Conservation (phyloP, 352 stramenopile species). For the Phytophthora sp. region DNA sequence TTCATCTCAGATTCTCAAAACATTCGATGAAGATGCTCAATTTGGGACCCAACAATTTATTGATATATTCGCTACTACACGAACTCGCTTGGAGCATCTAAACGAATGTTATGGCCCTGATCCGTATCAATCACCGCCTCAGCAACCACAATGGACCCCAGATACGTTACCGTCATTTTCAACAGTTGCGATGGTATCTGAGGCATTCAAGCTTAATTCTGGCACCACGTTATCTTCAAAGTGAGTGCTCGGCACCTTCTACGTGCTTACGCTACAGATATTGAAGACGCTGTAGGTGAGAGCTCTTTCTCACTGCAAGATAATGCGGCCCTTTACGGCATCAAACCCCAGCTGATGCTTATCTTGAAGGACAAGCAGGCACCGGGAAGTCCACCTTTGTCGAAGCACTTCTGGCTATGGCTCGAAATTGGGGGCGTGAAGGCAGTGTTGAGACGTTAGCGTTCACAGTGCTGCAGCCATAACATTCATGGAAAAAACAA, state of each 20-base stretch:
- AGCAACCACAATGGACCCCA: background rate
- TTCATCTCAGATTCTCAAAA: background rate
- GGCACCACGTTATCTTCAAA: background rate
- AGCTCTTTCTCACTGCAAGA: conserved; percentile 11
- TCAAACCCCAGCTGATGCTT: conserved; percentile 16
- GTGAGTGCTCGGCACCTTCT: background rate
- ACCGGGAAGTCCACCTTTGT: conserved; percentile 19
- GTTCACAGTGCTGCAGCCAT: conserved; percentile 1
- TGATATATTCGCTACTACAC: background rate
- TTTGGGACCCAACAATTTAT: conserved; percentile 22
- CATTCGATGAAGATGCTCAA: background rate
- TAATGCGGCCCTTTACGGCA: conserved; percentile 8
- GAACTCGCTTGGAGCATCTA: conserved; percentile 17
- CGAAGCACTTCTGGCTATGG: conserved; percentile 2
- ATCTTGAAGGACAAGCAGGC: conserved; percentile 12
- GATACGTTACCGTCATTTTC: background rate
- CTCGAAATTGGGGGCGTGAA: background rate
- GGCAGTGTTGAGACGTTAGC: conserved; percentile 14
- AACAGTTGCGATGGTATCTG: background rate
- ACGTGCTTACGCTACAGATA: background rate
- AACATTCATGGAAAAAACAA: conserved; percentile 27
- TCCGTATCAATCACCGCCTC: background rate
- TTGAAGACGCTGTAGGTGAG: background rate
- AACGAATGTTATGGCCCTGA: background rate
- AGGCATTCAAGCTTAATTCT: background rate